These are phyloP conservation scores for Aspergillus baeticus DNA, from an alignment of 495 filamentous ascomycete species.

Conservation along the genomic window DNA sequence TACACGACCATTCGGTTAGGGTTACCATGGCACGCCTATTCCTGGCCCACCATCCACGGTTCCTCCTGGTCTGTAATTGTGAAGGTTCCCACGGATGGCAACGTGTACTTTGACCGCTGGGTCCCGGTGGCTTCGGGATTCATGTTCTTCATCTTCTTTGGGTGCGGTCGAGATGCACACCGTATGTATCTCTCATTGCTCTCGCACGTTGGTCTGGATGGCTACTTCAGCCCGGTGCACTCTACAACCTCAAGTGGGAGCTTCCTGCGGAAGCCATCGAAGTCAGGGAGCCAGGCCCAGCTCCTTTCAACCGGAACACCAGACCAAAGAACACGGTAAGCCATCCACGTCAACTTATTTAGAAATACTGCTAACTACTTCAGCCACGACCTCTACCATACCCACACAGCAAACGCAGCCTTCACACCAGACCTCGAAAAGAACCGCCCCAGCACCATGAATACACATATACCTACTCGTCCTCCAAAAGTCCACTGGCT, in stretches of 20 bases:
- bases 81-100: slow-evolving; percentile 56
- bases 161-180: slow-evolving; percentile 73
- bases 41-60: slow-evolving; percentile 54
- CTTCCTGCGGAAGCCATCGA: slow-evolving; percentile 10
- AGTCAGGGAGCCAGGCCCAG: slow-evolving; percentile 25
- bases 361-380: neutral
- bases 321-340: slow-evolving; percentile 20
- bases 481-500: slow-evolving; percentile 17
- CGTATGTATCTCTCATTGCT: slow-evolving; percentile 61
- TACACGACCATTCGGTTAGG: slow-evolving; percentile 48
- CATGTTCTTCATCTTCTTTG: slow-evolving; percentile 75
- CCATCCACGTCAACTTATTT: too few relatives aligned
- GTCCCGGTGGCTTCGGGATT: slow-evolving; percentile 59
- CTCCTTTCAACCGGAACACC: slow-evolving; percentile 26
- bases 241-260: slow-evolving; percentile 13
- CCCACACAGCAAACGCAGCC: neutral
- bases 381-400: slow-evolving; percentile 12
- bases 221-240: slow-evolving; percentile 22
- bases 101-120: slow-evolving; percentile 65
- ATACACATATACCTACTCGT: neutral
- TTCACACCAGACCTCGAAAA: slow-evolving; percentile 28
- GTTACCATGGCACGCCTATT: slow-evolving; percentile 46
- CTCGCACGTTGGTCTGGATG: slow-evolving; percentile 28
- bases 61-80: slow-evolving; percentile 58
- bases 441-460: slow-evolving; percentile 2